Evolutionary conservation across 306 rosid species (phyloP).

Genomic region (Rubus idaeus): DNA sequence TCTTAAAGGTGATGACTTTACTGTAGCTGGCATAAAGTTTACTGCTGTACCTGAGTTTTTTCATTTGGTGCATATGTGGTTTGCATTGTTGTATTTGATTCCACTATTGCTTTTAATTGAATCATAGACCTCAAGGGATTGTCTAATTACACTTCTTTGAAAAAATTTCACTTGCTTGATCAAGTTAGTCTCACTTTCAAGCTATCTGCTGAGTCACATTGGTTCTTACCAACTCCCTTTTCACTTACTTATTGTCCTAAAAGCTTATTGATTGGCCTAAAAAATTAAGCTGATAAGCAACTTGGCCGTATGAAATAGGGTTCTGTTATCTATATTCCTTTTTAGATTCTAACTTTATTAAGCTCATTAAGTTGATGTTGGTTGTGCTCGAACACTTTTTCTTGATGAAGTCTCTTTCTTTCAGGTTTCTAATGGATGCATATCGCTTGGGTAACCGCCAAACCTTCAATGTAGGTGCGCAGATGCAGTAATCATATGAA

Average conservation of each 20-base stretch:
- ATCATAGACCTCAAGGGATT: background rate
- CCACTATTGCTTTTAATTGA: background rate
- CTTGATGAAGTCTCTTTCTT: constrained; percentile 6
- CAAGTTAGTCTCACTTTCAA: background rate
- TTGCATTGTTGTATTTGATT: background rate
- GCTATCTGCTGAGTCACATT: background rate
- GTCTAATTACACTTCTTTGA: background rate
- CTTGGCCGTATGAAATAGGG: background rate
- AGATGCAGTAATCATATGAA: background rate
- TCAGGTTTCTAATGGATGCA: constrained; percentile 82
- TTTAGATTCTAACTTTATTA: background rate
- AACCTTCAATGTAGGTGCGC: constrained; percentile 83
- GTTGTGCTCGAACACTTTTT: constrained; percentile 3
- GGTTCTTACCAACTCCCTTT: no score
- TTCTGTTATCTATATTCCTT: background rate
- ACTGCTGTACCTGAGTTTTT: background rate
- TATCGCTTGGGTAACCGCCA: constrained; percentile 74
- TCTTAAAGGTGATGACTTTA: background rate
- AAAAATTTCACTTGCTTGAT: background rate
- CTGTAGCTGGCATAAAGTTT: background rate
- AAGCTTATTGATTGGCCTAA: background rate
- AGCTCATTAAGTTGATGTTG: background rate
- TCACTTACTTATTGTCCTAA: background rate
- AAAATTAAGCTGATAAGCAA: background rate
- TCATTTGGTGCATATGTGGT: background rate